Evolutionary conservation across 176 grass and related monocot genomes (phyloP).

Genomic region (Avena eriantha): DNA sequence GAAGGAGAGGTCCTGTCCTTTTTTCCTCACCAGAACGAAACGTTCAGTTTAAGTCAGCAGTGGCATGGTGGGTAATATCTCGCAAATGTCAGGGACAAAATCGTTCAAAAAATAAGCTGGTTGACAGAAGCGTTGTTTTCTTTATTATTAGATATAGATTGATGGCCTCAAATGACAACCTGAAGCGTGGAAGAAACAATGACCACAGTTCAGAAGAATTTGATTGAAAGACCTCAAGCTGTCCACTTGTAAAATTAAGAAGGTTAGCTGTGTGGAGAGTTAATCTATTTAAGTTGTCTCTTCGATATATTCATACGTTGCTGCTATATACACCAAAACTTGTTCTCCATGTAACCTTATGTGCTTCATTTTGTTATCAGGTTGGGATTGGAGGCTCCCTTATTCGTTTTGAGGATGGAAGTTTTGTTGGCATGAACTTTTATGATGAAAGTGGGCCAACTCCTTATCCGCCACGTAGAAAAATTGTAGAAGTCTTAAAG

Average conservation of each 20-base stretch:
- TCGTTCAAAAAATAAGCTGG: too few species aligned
- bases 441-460: background rate
- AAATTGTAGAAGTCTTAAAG: background rate
- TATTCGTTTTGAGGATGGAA: background rate
- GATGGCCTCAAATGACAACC: constrained; percentile 26
- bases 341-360: too few species aligned
- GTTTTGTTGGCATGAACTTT: background rate
- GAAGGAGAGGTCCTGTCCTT: too few species aligned
- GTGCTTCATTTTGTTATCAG: too few species aligned
- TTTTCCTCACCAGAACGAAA: too few species aligned
- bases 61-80: too few species aligned
- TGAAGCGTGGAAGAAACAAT: background rate
- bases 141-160: background rate
- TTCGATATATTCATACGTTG: too few species aligned
- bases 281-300: too few species aligned
- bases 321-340: too few species aligned
- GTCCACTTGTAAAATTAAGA: constrained; percentile 30
- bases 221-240: background rate
- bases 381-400: background rate
- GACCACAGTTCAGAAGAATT: background rate
- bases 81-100: too few species aligned
- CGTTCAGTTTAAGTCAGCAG: too few species aligned
- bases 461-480: background rate
- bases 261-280: background rate
- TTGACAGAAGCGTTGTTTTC: too few species aligned